These are phyloP conservation scores for Fusarium sp. DNA, from an alignment of 2,329 filamentous ascomycete genomes.

Conservation along the genomic window DNA sequence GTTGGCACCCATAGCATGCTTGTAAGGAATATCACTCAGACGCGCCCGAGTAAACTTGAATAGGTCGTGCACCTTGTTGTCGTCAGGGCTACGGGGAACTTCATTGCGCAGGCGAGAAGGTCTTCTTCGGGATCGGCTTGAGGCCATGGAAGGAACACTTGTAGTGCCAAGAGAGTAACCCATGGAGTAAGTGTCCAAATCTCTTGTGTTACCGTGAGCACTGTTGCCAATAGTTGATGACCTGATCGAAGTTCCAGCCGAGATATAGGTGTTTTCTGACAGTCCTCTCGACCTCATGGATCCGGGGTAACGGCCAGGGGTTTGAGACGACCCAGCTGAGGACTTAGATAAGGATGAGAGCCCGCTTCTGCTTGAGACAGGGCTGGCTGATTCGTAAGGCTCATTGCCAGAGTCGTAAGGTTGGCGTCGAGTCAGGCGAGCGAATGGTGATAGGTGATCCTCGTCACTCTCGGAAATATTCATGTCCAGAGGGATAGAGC, in stretches of 20 bases:
- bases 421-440: conserved; percentile 77
- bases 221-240: conserved; percentile 46
- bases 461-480: conserved; percentile 79
- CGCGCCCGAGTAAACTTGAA: conserved; percentile 87
- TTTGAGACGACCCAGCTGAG: conserved; percentile 65
- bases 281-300: conserved; percentile 64
- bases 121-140: conserved; percentile 56
- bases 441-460: conserved; percentile 78
- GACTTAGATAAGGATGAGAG: conserved; percentile 67
- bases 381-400: conserved; percentile 72
- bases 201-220: conserved; percentile 26
- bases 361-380: conserved; percentile 69
- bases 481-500: conserved; percentile 65
- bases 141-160: conserved; percentile 56
- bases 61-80: conserved; percentile 76
- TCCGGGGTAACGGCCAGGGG: conserved; percentile 58
- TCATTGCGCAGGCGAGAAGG: conserved; percentile 83
- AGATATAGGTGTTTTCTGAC: conserved; percentile 75
- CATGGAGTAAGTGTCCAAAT: conserved; percentile 65
- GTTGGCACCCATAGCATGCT: conserved; percentile 69
- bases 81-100: conserved; percentile 78
- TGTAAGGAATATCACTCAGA: conserved; percentile 84
- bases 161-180: conserved; percentile 51
- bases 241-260: conserved; percentile 64
- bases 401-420: conserved; percentile 69